Evolutionary conservation across 116 monocot species (phyloP).

Genomic region (Dioscorea cayenensis): DNA sequence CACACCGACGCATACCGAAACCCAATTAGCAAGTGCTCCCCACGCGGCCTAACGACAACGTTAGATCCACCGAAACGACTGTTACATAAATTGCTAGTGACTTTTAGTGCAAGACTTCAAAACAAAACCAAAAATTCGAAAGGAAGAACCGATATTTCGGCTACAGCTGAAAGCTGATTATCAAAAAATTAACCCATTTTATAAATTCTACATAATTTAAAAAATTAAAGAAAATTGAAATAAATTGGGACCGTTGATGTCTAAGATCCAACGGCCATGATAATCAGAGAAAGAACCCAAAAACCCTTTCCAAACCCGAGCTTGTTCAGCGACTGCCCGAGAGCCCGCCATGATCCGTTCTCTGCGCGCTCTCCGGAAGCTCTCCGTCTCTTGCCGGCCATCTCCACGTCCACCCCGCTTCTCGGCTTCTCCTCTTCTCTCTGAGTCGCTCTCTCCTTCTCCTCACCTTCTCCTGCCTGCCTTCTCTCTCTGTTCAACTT

Average conservation of each 20-base stretch:
- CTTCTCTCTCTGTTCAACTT: neutral
- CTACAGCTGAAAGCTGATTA: no score
- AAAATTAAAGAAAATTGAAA: neutral
- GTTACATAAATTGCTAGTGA: no score
- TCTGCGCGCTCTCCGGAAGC: conserved; percentile 14
- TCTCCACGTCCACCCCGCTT: neutral
- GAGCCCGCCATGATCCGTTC: conserved; percentile 10
- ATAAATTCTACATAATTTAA: no score
- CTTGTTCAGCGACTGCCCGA: neutral
- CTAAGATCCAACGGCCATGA: neutral
- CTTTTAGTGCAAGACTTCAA: no score
- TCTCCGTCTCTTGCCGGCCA: neutral
- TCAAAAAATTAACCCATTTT: no score
- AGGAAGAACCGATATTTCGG: no score
- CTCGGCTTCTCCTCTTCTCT: neutral
- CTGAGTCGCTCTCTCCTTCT: neutral
- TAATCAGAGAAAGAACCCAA: neutral
- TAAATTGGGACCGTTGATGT: neutral
- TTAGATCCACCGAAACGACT: no score
- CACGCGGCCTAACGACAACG: no score
- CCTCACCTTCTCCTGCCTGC: neutral
- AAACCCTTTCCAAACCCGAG: neutral
- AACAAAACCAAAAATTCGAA: no score
- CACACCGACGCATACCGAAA: no score
- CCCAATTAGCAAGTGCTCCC: no score